Evolutionary conservation across 2,329 filamentous ascomycete genomes (phyloP), one percentile per base, ranked within the genome.

Genomic region (Fusarium austroafricanum): DNA sequence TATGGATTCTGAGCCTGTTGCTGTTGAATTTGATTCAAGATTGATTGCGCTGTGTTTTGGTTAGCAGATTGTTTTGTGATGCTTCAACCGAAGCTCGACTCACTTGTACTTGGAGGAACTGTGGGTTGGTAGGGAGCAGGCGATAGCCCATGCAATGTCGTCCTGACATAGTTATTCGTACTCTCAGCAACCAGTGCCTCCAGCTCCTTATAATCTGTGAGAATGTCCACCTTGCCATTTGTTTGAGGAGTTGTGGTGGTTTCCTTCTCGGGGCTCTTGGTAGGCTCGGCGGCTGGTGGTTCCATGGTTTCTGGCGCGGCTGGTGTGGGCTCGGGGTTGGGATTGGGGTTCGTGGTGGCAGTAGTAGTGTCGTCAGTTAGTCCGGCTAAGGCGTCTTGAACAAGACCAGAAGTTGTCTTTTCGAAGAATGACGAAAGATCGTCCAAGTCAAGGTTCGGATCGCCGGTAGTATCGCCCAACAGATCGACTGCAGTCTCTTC

Each of bases 151-250:
- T 81, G 77, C 10, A 83, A 71, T 5, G 81, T 83, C 6, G 78
- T 83, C 57, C 79, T 79, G 39, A 83, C 81, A 52, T 83, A 83
- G 56, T 82, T 80, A 11, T 79, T 79, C 1, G 81, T 83, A 64
- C 80, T 82, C 65, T 82, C 79, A 0, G 79, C 80, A 12, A 83
- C 80, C 21, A 82, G 71, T 10, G 81, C 81, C 61, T 81, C 78
- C 8, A 83, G 73, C 40, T 82, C 80, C 61, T 82, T 79, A 50
- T 81, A 80, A 56, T 83, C 80, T 10, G 76, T 80, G 61, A 75
- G 75, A 39, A 75, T 54, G 39, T 79, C 76, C 37, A 75, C 65
- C 64, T 78, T 77, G 45, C 72, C 72, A 20, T 74, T 77, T 3
- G 73, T 73, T 38, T 75, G 75, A 10, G 72, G 67, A 5, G 72